Conservation (phyloP, 208 protist species). For the Crithidia mellificae region DNA sequence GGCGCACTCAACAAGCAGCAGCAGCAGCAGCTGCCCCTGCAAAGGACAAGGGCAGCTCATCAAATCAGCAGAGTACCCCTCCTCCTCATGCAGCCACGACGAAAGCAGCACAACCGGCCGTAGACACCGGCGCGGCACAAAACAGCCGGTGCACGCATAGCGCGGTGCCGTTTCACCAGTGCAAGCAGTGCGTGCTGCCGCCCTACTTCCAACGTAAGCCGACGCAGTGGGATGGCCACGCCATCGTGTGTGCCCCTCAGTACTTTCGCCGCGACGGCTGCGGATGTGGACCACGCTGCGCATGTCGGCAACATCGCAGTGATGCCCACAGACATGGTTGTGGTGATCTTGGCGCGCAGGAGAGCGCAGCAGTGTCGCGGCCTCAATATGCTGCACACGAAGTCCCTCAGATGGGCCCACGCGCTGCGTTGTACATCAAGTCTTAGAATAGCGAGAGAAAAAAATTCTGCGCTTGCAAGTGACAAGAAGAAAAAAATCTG, state of each 20-base stretch:
- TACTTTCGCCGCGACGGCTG: conserved; percentile 2
- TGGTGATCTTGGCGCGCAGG: too few relatives aligned
- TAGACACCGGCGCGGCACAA: too few relatives aligned
- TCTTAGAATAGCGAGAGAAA: background rate
- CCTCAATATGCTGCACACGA: conserved; percentile 44
- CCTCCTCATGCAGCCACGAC: background rate
- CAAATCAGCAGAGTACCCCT: background rate
- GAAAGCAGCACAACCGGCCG: too few relatives aligned
- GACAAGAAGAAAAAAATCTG: too few relatives aligned
- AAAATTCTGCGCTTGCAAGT: too few relatives aligned
- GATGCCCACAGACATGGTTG: background rate
- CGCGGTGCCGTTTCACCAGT: conserved; percentile 29
- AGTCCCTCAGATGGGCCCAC: conserved; percentile 54
- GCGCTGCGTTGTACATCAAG: conserved; percentile 39
- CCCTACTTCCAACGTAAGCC: conserved; percentile 23
- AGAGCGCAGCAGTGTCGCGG: background rate
- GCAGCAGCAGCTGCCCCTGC: too few relatives aligned
- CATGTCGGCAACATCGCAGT: conserved; percentile 26
- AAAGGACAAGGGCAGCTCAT: too few relatives aligned
- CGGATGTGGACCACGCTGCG: conserved; percentile 22
- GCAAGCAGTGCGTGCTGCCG: conserved; percentile 30
- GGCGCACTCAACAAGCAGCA: background rate
- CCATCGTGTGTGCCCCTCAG: conserved; percentile 21
- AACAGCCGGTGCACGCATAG: conserved; percentile 17
- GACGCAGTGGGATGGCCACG: conserved; percentile 27